Base-by-base conservation (phyloP, 2,329 filamentous ascomycete species). In the Ophidiomyces ophidiicola region DNA sequence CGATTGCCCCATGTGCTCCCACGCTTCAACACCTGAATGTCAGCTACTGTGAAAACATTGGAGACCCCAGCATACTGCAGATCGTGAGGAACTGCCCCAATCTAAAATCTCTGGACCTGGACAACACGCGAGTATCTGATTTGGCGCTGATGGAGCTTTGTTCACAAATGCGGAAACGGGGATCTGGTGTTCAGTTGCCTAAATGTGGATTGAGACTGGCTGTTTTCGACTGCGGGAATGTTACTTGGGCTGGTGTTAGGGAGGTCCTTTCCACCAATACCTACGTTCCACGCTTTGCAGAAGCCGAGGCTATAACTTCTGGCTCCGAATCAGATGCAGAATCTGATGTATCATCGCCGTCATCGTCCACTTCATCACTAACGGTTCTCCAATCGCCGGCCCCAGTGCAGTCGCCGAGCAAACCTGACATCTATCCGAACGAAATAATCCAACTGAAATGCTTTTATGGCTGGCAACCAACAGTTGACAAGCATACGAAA, bases 401-500 rank as follows among this genome's bases (percentile, higher is more conserved):
- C 8, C 10, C 55, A 52, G 21, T 53, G 51, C 33, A 50, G 18
- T n/a, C 44, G 1, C 44, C 48, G 4, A 51, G 46, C 20, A 50
- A 50, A 19, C 49, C 51, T 0, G 53, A 69, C 6, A 71, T 71
- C 0, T 87, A 79, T 50, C 82, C 85, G 0, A 74, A 76, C 1
- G 80, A 94, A 55, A 75, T 92, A 42, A 85, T 96, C 44, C 70
- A 77, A 4, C 70, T 96, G 30, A 94, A 94, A 60, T 93, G 86
- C 60, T 96, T 88, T 65, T 93, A 93, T 58, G 85, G 82, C 29
- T 94, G 84, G 75, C 88, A 96, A 62, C 83, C 84, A 63, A 94
- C 86, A 0, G 86, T 94, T 3, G 82, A 94, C 49, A 86, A 94
- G 58, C 88, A 96, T 60, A 86, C 78, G 38, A 88, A 87, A 63